Conservation (phyloP, 148 eudicot species). For the Dysphania ambrosioides region DNA sequence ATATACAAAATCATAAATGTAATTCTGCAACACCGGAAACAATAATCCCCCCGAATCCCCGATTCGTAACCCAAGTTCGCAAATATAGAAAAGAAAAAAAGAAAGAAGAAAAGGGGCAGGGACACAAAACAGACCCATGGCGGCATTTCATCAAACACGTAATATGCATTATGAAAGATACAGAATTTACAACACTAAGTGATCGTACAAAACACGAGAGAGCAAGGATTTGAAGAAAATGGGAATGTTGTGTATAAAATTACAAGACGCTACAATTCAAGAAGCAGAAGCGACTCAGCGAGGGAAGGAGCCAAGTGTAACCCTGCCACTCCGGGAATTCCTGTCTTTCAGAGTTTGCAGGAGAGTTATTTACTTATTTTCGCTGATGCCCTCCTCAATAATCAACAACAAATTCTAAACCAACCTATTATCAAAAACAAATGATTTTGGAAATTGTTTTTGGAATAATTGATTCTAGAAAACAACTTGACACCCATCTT, state of each 20-base stretch:
- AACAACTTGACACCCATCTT: too few species aligned
- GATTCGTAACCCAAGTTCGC: background rate
- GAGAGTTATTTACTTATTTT: too few species aligned
- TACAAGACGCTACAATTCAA: background rate
- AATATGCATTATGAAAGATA: constrained; percentile 13
- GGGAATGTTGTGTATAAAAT: background rate
- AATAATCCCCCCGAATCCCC: too few species aligned
- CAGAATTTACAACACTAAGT: background rate
- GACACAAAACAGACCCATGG: background rate
- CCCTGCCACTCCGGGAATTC: background rate
- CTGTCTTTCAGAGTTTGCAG: background rate
- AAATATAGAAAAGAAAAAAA: too few species aligned
- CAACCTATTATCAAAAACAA: too few species aligned
- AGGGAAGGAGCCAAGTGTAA: background rate
- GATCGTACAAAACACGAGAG: background rate
- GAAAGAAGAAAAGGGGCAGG: background rate
- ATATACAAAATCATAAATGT: background rate
- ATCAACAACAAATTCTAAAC: too few species aligned
- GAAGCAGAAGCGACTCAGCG: background rate
- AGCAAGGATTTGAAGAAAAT: background rate
- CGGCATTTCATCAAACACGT: constrained; percentile 29
- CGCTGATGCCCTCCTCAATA: too few species aligned
- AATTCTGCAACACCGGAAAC: too few species aligned
- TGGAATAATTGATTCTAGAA: too few species aligned
- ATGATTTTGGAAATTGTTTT: too few species aligned